Evolutionary conservation across 306 rosid genomes (phyloP).

Genomic region (Quercus bicolor): DNA sequence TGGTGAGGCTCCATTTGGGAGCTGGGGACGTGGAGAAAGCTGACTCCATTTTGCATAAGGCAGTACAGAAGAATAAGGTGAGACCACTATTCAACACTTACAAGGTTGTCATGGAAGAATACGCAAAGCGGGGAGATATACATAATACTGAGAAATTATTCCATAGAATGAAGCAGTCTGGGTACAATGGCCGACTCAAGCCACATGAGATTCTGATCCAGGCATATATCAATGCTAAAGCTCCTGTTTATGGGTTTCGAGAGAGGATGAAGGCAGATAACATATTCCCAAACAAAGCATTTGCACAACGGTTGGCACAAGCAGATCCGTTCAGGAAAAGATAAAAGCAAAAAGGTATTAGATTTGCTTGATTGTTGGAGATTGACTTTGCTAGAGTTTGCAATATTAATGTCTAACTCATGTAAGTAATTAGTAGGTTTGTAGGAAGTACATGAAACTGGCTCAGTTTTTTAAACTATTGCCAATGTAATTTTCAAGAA

Average conservation of each 20-base stretch:
- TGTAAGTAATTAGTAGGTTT: neutral
- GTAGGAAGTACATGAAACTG: neutral
- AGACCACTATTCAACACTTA: conserved; percentile 12
- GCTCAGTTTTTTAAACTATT: neutral
- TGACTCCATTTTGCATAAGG: conserved; percentile 15
- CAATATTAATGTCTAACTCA: neutral
- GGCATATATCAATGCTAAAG: conserved; percentile 17
- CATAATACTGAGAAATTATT: conserved; percentile 24
- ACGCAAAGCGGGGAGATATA: conserved; percentile 23
- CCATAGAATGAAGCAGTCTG: conserved; percentile 13
- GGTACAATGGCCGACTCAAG: conserved; percentile 9
- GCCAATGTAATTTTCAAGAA: neutral
- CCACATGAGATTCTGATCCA: conserved; percentile 8
- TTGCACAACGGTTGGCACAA: neutral
- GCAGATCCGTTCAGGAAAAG: neutral
- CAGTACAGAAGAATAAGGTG: neutral
- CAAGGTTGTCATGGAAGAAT: conserved; percentile 12
- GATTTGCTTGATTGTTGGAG: neutral
- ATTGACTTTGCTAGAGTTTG: neutral
- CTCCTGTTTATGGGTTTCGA: conserved; percentile 20
- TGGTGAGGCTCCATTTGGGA: conserved; percentile 14
- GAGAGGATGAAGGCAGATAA: conserved; percentile 28
- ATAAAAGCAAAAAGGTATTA: neutral
- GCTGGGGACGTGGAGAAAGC: conserved; percentile 16
- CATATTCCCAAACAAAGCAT: conserved; percentile 3